phyloP scores from a whole-genome alignment of 2,329 filamentous ascomycete genomes.

The Exophiala calicioides region DNA sequence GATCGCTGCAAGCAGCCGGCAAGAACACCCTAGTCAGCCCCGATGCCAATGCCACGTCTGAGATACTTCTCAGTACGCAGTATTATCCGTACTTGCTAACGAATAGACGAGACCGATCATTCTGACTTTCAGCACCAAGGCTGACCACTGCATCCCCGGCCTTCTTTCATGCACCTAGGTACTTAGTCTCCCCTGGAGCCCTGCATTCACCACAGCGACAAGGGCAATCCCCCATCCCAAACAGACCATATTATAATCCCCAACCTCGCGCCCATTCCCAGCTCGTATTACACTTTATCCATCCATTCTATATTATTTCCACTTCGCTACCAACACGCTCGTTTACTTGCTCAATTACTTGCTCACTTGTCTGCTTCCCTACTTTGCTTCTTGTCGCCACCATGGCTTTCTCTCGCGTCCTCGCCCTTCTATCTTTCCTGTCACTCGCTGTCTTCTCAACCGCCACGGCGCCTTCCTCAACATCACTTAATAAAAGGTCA shows the following conservation, averaged over 20 bases:
- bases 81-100: no score
- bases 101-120: no score
- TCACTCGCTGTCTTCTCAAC: slow-evolving; percentile 26
- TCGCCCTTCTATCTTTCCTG: slow-evolving; percentile 23
- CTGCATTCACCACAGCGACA: slow-evolving; percentile 11
- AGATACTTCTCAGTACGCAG: no score
- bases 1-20: background rate
- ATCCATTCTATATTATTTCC: slow-evolving; percentile 10
- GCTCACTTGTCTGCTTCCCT: slow-evolving; percentile 4
- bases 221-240: slow-evolving; percentile 6
- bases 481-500: slow-evolving; percentile 17
- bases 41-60: slow-evolving; percentile 20
- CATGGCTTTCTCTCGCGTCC: slow-evolving; percentile 24
- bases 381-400: slow-evolving; percentile 5
- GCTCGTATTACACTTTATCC: slow-evolving; percentile 6
- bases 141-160: slow-evolving; percentile 13
- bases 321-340: slow-evolving; percentile 5
- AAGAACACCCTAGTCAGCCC: slow-evolving; percentile 14
- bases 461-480: slow-evolving; percentile 16
- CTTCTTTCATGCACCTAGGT: slow-evolving; percentile 18
- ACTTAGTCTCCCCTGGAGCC: slow-evolving; percentile 16
- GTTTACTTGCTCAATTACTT: slow-evolving; percentile 10
- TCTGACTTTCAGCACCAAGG: slow-evolving; percentile 10
- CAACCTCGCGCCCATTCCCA: slow-evolving; percentile 20
- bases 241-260: slow-evolving; percentile 16